Evolutionary conservation across 352 stramenopile species (phyloP).

Genomic region (Pythium utonaiense): DNA sequence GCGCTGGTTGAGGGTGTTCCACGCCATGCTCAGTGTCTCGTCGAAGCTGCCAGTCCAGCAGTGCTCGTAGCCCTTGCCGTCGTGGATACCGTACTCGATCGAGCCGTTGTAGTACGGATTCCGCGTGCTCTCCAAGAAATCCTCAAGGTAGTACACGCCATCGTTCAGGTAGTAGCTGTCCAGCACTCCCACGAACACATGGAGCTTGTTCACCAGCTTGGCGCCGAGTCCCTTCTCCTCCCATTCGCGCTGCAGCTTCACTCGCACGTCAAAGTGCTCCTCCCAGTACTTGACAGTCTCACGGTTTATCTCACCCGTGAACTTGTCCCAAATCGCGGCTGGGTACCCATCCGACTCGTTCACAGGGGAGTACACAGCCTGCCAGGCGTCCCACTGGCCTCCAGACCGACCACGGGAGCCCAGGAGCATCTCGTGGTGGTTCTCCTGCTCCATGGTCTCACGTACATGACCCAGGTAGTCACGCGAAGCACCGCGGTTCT

Average conservation of each 20-base stretch:
- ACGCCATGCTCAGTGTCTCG: conserved; percentile 61
- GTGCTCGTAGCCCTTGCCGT: conserved; percentile 69
- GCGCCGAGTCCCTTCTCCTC: conserved; percentile 35
- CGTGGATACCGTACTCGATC: conserved; percentile 63
- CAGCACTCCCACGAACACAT: conserved; percentile 69
- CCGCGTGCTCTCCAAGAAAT: conserved; percentile 55
- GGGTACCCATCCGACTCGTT: conserved; percentile 60
- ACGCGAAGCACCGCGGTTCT: conserved; percentile 53
- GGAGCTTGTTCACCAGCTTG: conserved; percentile 74
- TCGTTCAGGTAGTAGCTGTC: conserved; percentile 82
- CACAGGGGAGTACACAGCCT: conserved; percentile 65
- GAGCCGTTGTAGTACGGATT: conserved; percentile 70
- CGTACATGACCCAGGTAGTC: conserved; percentile 64
- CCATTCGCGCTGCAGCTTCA: conserved; percentile 70
- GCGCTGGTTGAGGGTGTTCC: conserved; percentile 72
- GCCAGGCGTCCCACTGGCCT: conserved; percentile 77
- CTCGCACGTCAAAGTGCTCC: conserved; percentile 58
- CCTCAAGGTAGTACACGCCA: conserved; percentile 62
- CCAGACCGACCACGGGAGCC: conserved; percentile 59
- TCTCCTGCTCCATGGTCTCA: conserved; percentile 74
- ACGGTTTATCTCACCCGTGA: conserved; percentile 57
- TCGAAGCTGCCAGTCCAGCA: conserved; percentile 76
- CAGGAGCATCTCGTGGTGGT: conserved; percentile 65
- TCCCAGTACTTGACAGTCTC: conserved; percentile 65
- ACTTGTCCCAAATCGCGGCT: conserved; percentile 61